A percentile compares a stretch with the other conserved stretches of the same genome.
Conservation (phyloP, 257 asterid species). For the Craterostigma plantagineum region DNA sequence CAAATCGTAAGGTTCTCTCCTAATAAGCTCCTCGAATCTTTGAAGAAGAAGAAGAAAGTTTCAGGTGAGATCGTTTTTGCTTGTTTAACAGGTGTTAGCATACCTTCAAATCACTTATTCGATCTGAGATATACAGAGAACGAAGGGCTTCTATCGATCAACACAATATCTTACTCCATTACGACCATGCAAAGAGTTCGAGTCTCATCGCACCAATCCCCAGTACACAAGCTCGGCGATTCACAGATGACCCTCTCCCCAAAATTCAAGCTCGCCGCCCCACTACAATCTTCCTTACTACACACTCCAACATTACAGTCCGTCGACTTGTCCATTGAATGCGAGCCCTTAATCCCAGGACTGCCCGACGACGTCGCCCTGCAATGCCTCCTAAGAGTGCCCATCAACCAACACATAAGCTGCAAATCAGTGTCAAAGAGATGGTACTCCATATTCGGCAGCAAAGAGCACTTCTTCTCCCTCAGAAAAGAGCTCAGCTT, state of each 20-base stretch:
- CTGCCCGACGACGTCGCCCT: constrained; percentile 92
- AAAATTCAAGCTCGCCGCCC: constrained; percentile 37
- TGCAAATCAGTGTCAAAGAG: constrained; percentile 53
- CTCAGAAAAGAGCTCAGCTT: constrained; percentile 65
- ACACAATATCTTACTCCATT: too few species aligned
- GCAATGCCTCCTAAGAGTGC: constrained; percentile 75
- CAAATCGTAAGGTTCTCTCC: too few species aligned
- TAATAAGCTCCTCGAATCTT: too few species aligned
- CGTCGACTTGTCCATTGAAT: constrained; percentile 22
- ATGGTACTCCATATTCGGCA: constrained; percentile 64
- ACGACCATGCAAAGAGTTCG: constrained; percentile 58
- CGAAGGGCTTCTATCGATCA: too few species aligned
- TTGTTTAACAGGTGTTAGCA: too few species aligned
- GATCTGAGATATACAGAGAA: too few species aligned
- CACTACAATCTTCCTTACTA: constrained; percentile 25
- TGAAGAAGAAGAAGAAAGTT: too few species aligned
- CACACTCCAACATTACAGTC: constrained; percentile 25
- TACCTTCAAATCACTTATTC: too few species aligned
- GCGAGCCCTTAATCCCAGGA: constrained; percentile 69
- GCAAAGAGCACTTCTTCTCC: constrained; percentile 56
- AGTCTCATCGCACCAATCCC: constrained; percentile 58
- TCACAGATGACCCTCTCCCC: constrained; percentile 80
- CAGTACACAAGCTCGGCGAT: constrained; percentile 75
- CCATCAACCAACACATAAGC: constrained; percentile 34
- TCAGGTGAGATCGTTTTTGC: too few species aligned